A percentile compares a stretch with the other conserved stretches of the same genome.
Evolutionary conservation across 192 early-diverging fungal species (phyloP).

Genomic region (Backusella tarrabulga): DNA sequence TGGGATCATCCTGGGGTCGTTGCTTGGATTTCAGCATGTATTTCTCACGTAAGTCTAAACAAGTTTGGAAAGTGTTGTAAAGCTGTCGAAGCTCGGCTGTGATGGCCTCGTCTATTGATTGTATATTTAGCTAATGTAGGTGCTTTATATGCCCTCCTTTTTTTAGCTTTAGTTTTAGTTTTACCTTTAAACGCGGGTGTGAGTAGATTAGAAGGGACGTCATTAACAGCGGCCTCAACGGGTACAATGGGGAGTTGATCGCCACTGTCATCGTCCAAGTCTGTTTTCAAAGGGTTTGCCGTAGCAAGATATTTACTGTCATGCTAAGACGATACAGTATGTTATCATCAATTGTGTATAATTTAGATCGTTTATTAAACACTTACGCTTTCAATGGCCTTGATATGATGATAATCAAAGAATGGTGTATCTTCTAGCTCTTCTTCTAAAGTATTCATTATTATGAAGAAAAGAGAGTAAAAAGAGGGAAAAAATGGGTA

Average conservation of each 20-base stretch:
- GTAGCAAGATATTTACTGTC: constrained; percentile 21
- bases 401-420: constrained; percentile 34
- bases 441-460: neutral
- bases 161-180: neutral
- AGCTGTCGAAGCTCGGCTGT: constrained; percentile 60
- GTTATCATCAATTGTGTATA: too few species aligned
- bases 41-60: constrained; percentile 77
- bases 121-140: too few species aligned
- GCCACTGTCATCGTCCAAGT: neutral
- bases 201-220: neutral
- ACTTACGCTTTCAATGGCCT: constrained; percentile 32
- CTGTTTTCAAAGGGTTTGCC: neutral
- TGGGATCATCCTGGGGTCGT: constrained; percentile 78
- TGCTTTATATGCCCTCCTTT: too few species aligned
- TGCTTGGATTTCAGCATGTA: constrained; percentile 81
- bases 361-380: neutral
- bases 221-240: neutral
- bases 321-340: neutral
- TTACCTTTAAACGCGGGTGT: neutral
- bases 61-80: constrained; percentile 62
- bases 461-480: neutral
- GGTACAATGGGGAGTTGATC: neutral
- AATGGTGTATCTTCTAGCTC: constrained; percentile 23
- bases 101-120: constrained; percentile 34
- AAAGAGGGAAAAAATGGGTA: constrained; percentile 1